A percentile compares a stretch with the other conserved stretches of the same genome.
Conservation (phyloP, 163 green algal species). For the Scenedesmus sp. region DNA sequence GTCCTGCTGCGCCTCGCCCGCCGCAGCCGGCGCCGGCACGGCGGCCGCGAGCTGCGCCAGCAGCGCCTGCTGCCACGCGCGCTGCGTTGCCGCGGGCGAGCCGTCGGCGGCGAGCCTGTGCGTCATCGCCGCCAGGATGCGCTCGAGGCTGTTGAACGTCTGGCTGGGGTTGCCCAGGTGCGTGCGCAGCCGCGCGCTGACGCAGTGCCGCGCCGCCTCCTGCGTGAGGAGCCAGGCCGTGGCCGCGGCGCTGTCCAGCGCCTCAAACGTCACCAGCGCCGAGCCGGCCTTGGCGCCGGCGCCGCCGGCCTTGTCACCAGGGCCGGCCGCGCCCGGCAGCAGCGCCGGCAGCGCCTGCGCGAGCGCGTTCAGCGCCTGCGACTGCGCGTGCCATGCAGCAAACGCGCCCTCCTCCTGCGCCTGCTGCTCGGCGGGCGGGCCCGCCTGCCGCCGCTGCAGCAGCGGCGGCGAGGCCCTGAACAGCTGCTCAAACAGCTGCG, state of each 20-base stretch:
- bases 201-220: slow-evolving; percentile 60
- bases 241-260: slow-evolving; percentile 1
- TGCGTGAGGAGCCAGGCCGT: slow-evolving; percentile 65
- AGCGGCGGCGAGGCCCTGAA: slow-evolving; percentile 42
- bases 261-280: neutral
- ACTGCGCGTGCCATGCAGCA: neutral
- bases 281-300: neutral
- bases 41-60: slow-evolving; percentile 27
- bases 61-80: slow-evolving; percentile 10
- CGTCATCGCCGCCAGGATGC: slow-evolving; percentile 47
- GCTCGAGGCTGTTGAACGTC: slow-evolving; percentile 74
- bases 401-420: neutral
- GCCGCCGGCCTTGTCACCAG: neutral
- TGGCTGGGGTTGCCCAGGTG: slow-evolving; percentile 73
- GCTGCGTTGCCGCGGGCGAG: neutral
- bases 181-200: slow-evolving; percentile 67
- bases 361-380: neutral
- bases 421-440: neutral
- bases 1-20: slow-evolving; percentile 22
- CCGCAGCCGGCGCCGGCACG: neutral
- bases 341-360: slow-evolving; percentile 24
- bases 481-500: slow-evolving; percentile 59
- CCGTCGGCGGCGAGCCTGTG: slow-evolving; percentile 6
- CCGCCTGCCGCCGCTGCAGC: slow-evolving; percentile 28
- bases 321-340: neutral